Conservation (phyloP, 2,329 filamentous ascomycete genomes). For the Dactylellina leptospora region DNA sequence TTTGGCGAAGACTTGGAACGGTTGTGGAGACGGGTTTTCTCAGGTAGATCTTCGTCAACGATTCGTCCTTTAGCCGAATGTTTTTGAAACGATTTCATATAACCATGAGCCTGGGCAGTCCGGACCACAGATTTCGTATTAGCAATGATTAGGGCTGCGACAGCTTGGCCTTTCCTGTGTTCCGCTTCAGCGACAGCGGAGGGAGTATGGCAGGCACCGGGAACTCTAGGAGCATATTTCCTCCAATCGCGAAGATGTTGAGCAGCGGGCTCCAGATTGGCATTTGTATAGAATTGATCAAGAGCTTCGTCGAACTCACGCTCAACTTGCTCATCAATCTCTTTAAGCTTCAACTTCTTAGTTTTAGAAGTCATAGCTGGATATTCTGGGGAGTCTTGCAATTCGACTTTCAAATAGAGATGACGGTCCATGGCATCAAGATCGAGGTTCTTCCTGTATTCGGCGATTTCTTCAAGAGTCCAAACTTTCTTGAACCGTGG, state of each 20-base stretch:
- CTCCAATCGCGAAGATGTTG: background rate
- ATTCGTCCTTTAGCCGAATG: constrained; percentile 2
- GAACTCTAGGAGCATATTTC: background rate
- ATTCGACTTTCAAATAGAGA: background rate
- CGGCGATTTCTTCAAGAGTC: background rate
- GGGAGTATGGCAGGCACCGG: background rate
- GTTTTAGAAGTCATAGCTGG: constrained; percentile 1
- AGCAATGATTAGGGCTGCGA: too few relatives aligned
- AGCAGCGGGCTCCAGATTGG: background rate
- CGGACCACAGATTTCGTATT: too few relatives aligned
- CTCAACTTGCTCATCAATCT: background rate
- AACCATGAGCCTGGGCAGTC: too few relatives aligned
- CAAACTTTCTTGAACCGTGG: background rate
- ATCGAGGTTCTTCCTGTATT: background rate
- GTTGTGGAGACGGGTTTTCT: constrained; percentile 26
- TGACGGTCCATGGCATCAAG: background rate
- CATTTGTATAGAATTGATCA: background rate
- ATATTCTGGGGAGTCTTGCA: background rate
- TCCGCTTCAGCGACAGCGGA: background rate
- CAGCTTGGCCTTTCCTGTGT: background rate
- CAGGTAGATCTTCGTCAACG: constrained; percentile 11
- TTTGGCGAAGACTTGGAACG: constrained; percentile 28
- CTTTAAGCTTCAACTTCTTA: constrained; percentile 9
- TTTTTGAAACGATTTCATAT: too few relatives aligned
- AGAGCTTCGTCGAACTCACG: background rate